Percentiles rank a stretch among this genome's conserved stretches.
Conservation (phyloP, 441 rosid genomes). For the Corymbia calophylla region DNA sequence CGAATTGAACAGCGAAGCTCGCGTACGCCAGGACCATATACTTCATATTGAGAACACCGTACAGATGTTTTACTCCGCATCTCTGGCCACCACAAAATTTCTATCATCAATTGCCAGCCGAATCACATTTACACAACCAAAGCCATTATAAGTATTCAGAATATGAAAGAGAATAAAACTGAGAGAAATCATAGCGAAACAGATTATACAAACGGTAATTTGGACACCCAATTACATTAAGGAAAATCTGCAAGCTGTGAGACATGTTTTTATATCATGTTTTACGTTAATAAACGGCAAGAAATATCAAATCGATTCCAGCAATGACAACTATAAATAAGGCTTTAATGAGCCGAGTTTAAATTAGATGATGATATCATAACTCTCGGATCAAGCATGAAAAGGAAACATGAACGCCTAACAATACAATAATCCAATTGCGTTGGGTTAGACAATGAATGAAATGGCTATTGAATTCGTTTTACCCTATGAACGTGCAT, state of each 20-base stretch:
- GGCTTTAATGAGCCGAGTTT: not conserved
- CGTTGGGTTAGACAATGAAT: not conserved
- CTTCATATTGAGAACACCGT: too few relatives aligned
- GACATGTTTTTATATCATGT: not conserved
- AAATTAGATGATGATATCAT: not conserved
- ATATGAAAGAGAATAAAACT: not conserved
- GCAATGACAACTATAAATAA: not conserved
- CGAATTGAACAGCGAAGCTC: too few relatives aligned
- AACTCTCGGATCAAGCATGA: not conserved
- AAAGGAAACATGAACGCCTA: not conserved
- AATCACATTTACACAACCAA: not conserved
- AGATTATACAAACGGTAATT: not conserved
- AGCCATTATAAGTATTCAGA: not conserved
- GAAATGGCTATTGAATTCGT: not conserved
- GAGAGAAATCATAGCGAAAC: not conserved
- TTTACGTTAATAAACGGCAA: fast-evolving
- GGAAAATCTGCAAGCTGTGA: not conserved
- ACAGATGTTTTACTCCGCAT: too few relatives aligned
- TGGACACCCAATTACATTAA: not conserved
- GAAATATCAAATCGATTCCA: not conserved
- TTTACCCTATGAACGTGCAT: not conserved
- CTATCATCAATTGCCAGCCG: too few relatives aligned
- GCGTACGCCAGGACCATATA: too few relatives aligned
- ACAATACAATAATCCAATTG: not conserved
- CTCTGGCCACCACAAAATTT: too few relatives aligned